Conservation (phyloP, 2,329 filamentous ascomycete genomes). For the Fusarium pseudograminearum region DNA sequence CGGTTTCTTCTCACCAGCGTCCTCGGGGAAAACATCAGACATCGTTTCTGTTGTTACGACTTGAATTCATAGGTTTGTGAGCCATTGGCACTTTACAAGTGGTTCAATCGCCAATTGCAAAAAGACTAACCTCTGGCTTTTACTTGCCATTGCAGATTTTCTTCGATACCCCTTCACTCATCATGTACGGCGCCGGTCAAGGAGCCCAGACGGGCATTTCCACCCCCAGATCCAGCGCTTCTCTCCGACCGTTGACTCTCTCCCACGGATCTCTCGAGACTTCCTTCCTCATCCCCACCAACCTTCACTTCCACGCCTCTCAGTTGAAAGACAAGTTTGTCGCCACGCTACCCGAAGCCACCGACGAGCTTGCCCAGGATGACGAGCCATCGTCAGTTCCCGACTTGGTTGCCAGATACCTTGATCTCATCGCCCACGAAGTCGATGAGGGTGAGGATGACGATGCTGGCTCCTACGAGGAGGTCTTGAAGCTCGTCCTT, state of each 20-base stretch:
- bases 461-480: constrained; percentile 86
- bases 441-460: constrained; percentile 94
- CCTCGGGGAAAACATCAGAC: constrained; percentile 46
- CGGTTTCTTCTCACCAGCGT: constrained; percentile 45
- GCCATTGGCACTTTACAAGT: constrained; percentile 7
- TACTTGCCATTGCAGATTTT: constrained; percentile 44
- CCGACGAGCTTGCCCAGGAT: constrained; percentile 97
- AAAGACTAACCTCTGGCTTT: constrained; percentile 35
- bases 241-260: constrained; percentile 90
- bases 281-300: constrained; percentile 94
- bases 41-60: constrained; percentile 41
- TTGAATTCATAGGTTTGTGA: constrained; percentile 52
- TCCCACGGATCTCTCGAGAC: constrained; percentile 96
- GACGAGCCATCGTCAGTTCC: constrained; percentile 97
- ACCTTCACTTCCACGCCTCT: constrained; percentile 94
- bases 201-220: constrained; percentile 96
- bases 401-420: constrained; percentile 92
- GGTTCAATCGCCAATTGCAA: background rate
- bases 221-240: constrained; percentile 93
- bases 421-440: constrained; percentile 89
- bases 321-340: constrained; percentile 93
- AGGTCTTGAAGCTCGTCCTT: constrained; percentile 90
- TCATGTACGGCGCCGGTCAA: constrained; percentile 87
- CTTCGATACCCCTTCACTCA: constrained; percentile 61
- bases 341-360: constrained; percentile 85